phyloP scores from a whole-genome alignment of 2,329 filamentous ascomycete genomes.

The Epichloe sp. region DNA sequence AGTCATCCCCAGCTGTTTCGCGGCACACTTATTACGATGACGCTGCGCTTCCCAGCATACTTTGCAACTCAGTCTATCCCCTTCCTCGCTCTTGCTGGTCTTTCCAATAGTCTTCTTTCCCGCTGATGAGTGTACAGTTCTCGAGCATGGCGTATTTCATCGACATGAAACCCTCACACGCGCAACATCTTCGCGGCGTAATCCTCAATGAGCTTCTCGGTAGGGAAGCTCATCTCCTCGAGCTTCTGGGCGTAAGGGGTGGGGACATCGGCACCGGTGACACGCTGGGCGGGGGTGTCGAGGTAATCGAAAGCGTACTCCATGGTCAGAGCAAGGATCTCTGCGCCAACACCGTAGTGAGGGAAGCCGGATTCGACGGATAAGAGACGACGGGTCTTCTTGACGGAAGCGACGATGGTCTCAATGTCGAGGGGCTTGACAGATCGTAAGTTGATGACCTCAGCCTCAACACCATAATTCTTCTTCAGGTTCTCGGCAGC shows the following conservation, averaged over 20 bases:
- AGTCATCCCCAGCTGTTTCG: slow-evolving; percentile 9
- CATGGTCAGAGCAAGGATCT: slow-evolving; percentile 89
- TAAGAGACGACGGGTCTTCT: slow-evolving; percentile 93
- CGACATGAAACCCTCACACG: slow-evolving; percentile 37
- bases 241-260: slow-evolving; percentile 89
- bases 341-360: slow-evolving; percentile 80
- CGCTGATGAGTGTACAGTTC: not conserved
- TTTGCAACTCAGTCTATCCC: not conserved
- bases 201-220: slow-evolving; percentile 72
- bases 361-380: slow-evolving; percentile 94
- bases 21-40: slow-evolving; percentile 4
- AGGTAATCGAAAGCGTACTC: slow-evolving; percentile 99
- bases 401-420: slow-evolving; percentile 89
- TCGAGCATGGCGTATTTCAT: not conserved
- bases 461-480: slow-evolving; percentile 89
- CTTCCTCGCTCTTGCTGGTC: not conserved
- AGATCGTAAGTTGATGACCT: slow-evolving; percentile 96
- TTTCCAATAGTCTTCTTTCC: not conserved
- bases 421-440: slow-evolving; percentile 95
- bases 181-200: slow-evolving; percentile 83
- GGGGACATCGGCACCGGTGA: slow-evolving; percentile 94
- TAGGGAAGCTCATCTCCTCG: slow-evolving; percentile 92
- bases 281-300: slow-evolving; percentile 79
- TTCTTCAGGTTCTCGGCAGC: slow-evolving; percentile 88
- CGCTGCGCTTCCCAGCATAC: slow-evolving; percentile 4